These are phyloP conservation scores for Diutina neorugosa DNA, from an alignment of 1,139 yeast genomes.

Conservation along the genomic window DNA sequence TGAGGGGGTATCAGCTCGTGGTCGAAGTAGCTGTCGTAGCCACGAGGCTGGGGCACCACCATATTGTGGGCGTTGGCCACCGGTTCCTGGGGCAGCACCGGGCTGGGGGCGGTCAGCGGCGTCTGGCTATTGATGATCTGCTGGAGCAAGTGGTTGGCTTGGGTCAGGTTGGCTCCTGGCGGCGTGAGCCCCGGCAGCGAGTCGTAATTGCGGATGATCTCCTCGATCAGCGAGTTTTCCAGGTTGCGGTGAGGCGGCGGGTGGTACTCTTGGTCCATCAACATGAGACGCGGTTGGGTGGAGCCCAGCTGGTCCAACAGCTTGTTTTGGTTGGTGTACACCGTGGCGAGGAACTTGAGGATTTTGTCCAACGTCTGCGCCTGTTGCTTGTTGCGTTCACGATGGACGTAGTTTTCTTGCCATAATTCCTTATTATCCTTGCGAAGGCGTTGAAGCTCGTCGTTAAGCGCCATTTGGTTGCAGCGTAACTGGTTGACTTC, in stretches of 20 bases:
- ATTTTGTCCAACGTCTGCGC: slow-evolving; percentile 83
- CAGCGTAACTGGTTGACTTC: slow-evolving; percentile 70
- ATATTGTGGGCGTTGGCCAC: slow-evolving; percentile 6
- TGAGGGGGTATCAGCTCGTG: slow-evolving; percentile 2
- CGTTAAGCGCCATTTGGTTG: slow-evolving; percentile 71
- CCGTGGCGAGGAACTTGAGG: slow-evolving; percentile 71
- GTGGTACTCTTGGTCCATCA: slow-evolving; percentile 26
- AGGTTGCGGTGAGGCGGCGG: neutral
- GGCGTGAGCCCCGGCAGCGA: slow-evolving; percentile 1
- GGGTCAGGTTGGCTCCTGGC: neutral
- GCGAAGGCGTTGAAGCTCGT: slow-evolving; percentile 70
- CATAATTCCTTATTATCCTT: slow-evolving; percentile 84
- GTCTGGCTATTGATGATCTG: slow-evolving; percentile 1
- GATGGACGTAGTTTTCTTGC: slow-evolving; percentile 74
- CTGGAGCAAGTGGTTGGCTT: slow-evolving; percentile 4
- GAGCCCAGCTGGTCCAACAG: slow-evolving; percentile 7
- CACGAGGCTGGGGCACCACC: slow-evolving; percentile 7
- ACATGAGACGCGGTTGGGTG: slow-evolving; percentile 26
- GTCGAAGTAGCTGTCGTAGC: neutral
- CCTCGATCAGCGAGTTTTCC: slow-evolving; percentile 2
- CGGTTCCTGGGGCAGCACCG: slow-evolving; percentile 6
- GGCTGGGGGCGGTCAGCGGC: slow-evolving; percentile 1
- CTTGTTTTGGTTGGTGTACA: slow-evolving; percentile 26
- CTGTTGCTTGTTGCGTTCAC: slow-evolving; percentile 80
- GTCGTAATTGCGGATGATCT: slow-evolving; percentile 3